These are phyloP conservation scores for Loxodes magnus DNA, from an alignment of 73 alveolate genomes.

Conservation along the genomic window DNA sequence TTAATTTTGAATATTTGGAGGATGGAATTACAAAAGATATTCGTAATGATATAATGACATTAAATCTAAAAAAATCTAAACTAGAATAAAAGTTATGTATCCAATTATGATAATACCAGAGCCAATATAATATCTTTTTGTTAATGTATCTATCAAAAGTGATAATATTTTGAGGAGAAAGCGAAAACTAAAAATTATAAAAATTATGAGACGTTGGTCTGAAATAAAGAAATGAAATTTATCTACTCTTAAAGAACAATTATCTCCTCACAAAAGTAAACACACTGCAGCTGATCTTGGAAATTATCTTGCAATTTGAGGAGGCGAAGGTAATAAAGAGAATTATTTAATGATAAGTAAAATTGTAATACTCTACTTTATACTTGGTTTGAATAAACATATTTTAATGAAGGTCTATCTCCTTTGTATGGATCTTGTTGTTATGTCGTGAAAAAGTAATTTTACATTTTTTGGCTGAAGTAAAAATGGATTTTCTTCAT, in stretches of 20 bases:
- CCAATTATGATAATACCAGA: background rate
- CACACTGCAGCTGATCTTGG: conserved; percentile 4
- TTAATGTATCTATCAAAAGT: too few relatives aligned
- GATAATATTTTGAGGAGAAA: conserved; percentile 1
- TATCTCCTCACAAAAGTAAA: background rate
- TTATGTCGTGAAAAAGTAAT: too few relatives aligned
- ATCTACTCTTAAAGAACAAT: background rate
- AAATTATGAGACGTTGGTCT: conserved; percentile 5
- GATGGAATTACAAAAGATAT: background rate
- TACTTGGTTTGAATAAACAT: too few relatives aligned
- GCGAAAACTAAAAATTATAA: background rate
- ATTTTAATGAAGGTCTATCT: too few relatives aligned
- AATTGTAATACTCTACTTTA: too few relatives aligned
- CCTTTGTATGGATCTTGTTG: too few relatives aligned
- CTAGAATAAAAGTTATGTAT: background rate
- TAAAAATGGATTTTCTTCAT: too few relatives aligned
- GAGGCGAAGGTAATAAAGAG: too few relatives aligned
- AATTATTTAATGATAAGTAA: too few relatives aligned
- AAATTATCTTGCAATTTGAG: background rate
- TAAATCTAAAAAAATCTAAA: background rate
- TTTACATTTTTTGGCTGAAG: too few relatives aligned
- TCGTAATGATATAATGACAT: background rate
- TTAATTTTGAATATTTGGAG: background rate
- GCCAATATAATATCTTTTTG: conserved; percentile 9
- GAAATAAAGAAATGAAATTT: background rate